These are phyloP conservation scores for Podila clonocystis DNA, from an alignment of 192 early-diverging fungal genomes.

Conservation along the genomic window DNA sequence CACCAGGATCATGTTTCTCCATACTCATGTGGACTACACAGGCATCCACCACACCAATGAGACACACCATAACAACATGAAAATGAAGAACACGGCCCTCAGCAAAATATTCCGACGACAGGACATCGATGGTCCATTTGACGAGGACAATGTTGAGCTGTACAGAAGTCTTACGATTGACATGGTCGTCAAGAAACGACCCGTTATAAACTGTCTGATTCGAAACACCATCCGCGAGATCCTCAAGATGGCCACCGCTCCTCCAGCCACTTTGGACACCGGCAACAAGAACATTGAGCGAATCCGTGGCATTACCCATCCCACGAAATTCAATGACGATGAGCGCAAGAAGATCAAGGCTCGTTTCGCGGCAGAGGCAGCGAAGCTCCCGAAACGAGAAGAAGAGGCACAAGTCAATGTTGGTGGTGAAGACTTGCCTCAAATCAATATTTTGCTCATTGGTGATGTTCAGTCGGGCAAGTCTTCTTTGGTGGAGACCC, in stretches of 20 bases:
- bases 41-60: neutral
- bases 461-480: too few relatives aligned
- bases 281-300: neutral
- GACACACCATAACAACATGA: neutral
- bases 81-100: neutral
- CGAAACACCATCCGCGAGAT: slow-evolving; percentile 1
- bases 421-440: neutral
- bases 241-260: neutral
- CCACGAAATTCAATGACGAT: too few relatives aligned
- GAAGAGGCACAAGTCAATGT: neutral
- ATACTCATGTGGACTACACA: too few relatives aligned
- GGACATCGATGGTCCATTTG: neutral
- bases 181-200: neutral
- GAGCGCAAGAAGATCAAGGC: neutral
- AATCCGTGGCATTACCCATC: neutral
- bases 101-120: neutral
- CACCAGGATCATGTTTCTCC: too few relatives aligned
- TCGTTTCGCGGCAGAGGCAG: neutral
- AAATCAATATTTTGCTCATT: neutral
- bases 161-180: neutral
- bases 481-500: too few relatives aligned
- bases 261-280: neutral
- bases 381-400: neutral
- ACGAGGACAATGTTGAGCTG: neutral
- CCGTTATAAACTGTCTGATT: neutral